phyloP scores from a whole-genome alignment of 148 eudicot species.

The Rhododendron ferrugineum region DNA sequence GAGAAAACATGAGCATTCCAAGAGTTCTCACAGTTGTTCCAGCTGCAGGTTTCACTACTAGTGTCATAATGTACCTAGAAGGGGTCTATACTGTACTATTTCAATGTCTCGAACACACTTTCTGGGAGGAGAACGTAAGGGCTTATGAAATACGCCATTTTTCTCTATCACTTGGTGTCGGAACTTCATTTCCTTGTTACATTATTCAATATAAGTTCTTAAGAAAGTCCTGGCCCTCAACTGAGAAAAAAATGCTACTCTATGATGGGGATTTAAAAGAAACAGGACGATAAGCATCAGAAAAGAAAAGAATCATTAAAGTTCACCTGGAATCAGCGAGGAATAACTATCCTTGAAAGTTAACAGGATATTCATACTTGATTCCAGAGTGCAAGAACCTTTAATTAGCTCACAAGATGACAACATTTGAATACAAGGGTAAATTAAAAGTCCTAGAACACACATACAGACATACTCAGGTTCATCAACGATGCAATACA shows the following conservation, averaged over 20 bases:
- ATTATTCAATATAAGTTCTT: neutral
- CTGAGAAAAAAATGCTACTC: neutral
- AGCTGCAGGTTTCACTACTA: neutral
- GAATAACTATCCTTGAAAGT: neutral
- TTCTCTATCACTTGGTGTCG: neutral
- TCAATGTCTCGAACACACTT: neutral
- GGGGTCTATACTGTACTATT: neutral
- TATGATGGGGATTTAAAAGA: neutral
- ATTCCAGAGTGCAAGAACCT: neutral
- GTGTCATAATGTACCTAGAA: neutral
- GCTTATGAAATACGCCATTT: neutral
- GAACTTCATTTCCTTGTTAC: neutral
- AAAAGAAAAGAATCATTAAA: neutral
- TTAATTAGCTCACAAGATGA: neutral
- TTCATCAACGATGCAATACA: neutral
- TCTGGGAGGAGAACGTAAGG: neutral
- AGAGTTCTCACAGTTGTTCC: neutral
- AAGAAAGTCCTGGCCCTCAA: neutral
- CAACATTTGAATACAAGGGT: neutral
- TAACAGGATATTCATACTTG: neutral
- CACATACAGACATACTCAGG: neutral
- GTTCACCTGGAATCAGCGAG: neutral
- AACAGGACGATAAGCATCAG: neutral
- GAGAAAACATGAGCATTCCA: neutral
- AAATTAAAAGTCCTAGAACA: neutral